These are phyloP conservation scores for Schwanniomyces sp. DNA, from an alignment of 805 yeast genomes.

Conservation along the genomic window DNA sequence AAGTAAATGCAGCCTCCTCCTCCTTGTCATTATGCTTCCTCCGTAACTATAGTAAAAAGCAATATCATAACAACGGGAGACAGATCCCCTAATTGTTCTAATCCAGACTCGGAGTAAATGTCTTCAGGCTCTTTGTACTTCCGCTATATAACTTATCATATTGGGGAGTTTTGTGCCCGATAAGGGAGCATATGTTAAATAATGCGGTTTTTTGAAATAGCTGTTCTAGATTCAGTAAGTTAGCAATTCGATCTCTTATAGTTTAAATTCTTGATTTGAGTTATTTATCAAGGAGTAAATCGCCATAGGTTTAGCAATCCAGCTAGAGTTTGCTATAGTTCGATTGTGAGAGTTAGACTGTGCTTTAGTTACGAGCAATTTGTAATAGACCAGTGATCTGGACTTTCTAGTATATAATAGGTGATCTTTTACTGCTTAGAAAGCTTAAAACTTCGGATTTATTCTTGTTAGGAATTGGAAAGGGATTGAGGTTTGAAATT, in stretches of 20 bases:
- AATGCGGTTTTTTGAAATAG: not conserved
- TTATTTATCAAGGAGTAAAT: not conserved
- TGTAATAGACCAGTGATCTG: no score
- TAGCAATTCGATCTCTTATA: not conserved
- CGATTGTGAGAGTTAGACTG: no score
- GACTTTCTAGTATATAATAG: no score
- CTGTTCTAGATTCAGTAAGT: constrained; percentile 1
- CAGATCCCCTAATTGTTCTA: not conserved
- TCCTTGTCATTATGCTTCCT: no score
- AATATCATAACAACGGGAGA: not conserved
- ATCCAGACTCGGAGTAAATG: not conserved
- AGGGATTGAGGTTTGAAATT: no score
- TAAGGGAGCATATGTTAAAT: not conserved
- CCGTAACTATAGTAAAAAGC: no score
- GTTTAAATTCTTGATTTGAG: not conserved
- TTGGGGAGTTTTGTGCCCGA: not conserved
- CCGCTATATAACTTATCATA: not conserved
- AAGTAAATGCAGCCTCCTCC: no score
- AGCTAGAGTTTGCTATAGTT: not conserved
- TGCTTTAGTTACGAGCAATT: no score
- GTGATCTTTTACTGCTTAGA: no score
- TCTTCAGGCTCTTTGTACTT: not conserved
- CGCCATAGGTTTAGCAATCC: not conserved
- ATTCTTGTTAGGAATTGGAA: no score
- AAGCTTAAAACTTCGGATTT: no score